Evolutionary conservation across 2,329 filamentous ascomycete genomes (phyloP), one percentile per base, ranked within the genome.

Genomic region (Monilinia laxa): DNA sequence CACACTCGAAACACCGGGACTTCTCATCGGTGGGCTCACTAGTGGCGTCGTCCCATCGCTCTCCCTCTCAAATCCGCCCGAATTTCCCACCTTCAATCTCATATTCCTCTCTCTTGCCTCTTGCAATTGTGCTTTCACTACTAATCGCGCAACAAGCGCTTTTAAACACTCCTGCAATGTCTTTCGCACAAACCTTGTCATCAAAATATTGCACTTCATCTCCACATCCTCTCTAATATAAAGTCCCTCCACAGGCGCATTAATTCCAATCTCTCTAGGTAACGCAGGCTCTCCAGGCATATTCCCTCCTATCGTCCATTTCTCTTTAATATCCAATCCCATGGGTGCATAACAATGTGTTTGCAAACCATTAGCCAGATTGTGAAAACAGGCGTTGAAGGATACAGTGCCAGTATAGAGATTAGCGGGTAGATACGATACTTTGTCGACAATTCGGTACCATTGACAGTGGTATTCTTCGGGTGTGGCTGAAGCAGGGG

Each of bases 211-310:
- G 79, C 92, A 96, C 66, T 85, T 85, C 82, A 96, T 87, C 70
- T 92, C 89, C 59, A 95, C 88, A 71, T 96, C 92, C 80, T 96
- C 92, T 18, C 90, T 84, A 54, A 96, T 80, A 75, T 93, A 96
- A 10, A 96, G 80, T 0, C 92, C 92, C 53, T 85, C 81, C 31
- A 82, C 78, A 0, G 92, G 91, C 0, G 83, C 85, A 16, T 84
- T 84, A 4, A 90, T 78, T 4, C 88, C 90, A n/a, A 91, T 78
- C 78, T 94, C 90, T 11, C 84, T 78, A 0, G 86, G 82, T 73
- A 89, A 83, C 28, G 82, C 81, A 0, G 86, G 84, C 77, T 96
- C 91, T 20, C 89, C 90, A 0, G 89, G 88, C 53, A 90, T 79
- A 10, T 84, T 86, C 12, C 92, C 92, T 54, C 85, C 87, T 3